A percentile compares a stretch with the other conserved stretches of the same genome.
These are phyloP conservation scores for Kuraishia hungarica DNA, from an alignment of 805 yeast species.

Conservation along the genomic window DNA sequence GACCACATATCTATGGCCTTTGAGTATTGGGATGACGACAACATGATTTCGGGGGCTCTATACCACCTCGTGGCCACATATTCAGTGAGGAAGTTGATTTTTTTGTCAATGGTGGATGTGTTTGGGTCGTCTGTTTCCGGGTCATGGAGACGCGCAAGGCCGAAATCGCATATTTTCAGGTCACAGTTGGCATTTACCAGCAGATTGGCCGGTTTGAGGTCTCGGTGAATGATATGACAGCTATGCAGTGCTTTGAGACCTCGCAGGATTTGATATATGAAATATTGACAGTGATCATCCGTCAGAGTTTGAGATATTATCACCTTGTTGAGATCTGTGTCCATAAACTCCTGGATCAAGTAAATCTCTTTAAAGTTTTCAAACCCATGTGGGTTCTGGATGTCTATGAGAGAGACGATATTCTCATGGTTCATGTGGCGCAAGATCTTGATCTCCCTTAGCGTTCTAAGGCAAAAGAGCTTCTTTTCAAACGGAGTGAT, in stretches of 20 bases:
- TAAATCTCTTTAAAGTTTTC: constrained; percentile 66
- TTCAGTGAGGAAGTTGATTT: constrained; percentile 84
- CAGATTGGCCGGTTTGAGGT: constrained; percentile 75
- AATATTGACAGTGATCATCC: constrained; percentile 64
- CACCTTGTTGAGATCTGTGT: constrained; percentile 59
- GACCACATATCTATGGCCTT: constrained; percentile 79
- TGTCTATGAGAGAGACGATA: constrained; percentile 56
- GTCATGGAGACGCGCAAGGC: constrained; percentile 61
- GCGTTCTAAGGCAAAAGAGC: constrained; percentile 58
- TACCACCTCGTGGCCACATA: constrained; percentile 98
- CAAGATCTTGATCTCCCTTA: constrained; percentile 61
- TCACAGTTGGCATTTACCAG: constrained; percentile 89
- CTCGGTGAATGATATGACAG: constrained; percentile 69
- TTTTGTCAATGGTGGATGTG: constrained; percentile 24
- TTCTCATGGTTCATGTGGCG: constrained; percentile 67
- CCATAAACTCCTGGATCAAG: constrained; percentile 72
- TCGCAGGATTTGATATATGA: constrained; percentile 60
- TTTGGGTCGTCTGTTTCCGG: constrained; percentile 15
- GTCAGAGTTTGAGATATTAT: constrained; percentile 47
- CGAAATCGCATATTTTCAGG: constrained; percentile 89
- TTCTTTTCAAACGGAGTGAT: constrained; percentile 63
- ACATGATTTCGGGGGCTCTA: constrained; percentile 88
- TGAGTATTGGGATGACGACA: constrained; percentile 62
- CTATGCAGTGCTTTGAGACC: constrained; percentile 67
- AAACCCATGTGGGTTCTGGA: constrained; percentile 52